phyloP scores from a whole-genome alignment of 2,329 filamentous ascomycete genomes.

The Lachnellula arida region DNA sequence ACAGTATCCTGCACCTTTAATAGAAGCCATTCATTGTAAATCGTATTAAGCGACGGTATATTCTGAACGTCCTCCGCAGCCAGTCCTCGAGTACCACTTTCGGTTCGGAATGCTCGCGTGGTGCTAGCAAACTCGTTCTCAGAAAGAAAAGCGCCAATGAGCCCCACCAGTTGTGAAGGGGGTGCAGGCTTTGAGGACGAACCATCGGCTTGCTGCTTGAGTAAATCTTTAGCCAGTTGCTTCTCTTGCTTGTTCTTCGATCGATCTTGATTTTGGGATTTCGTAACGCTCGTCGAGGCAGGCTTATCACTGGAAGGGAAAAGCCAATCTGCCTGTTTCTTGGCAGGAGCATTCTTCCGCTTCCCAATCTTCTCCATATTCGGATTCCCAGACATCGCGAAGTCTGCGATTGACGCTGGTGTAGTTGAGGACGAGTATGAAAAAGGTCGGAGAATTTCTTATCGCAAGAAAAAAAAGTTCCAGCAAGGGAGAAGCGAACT shows the following conservation, averaged over 20 bases:
- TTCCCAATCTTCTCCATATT: conserved; percentile 32
- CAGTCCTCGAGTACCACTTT: conserved; percentile 43
- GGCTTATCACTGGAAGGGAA: conserved; percentile 25
- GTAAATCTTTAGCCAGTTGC: conserved; percentile 26
- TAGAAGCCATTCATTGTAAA: conserved; percentile 38
- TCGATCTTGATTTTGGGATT: conserved; percentile 12
- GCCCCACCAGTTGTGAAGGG: conserved; percentile 58
- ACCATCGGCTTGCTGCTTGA: conserved; percentile 24
- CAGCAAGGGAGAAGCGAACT: not conserved
- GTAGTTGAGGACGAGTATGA: not conserved
- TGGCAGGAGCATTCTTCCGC: conserved; percentile 20
- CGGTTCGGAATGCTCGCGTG: conserved; percentile 57
- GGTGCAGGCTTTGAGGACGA: conserved; percentile 35
- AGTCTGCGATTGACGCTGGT: conserved; percentile 5
- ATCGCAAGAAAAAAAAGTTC: not conserved
- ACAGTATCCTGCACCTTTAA: conserved; percentile 15
- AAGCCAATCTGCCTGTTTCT: conserved; percentile 30
- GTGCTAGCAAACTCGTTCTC: conserved; percentile 61
- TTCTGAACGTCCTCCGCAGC: conserved; percentile 41
- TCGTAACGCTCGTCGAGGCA: conserved; percentile 6
- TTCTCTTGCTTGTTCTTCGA: conserved; percentile 28
- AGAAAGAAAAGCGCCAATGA: conserved; percentile 62
- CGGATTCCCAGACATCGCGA: conserved; percentile 28
- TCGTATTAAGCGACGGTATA: conserved; percentile 32
- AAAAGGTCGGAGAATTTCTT: not conserved